Evolutionary conservation across 306 rosid genomes (phyloP).

Genomic region (Lupinus albus): DNA sequence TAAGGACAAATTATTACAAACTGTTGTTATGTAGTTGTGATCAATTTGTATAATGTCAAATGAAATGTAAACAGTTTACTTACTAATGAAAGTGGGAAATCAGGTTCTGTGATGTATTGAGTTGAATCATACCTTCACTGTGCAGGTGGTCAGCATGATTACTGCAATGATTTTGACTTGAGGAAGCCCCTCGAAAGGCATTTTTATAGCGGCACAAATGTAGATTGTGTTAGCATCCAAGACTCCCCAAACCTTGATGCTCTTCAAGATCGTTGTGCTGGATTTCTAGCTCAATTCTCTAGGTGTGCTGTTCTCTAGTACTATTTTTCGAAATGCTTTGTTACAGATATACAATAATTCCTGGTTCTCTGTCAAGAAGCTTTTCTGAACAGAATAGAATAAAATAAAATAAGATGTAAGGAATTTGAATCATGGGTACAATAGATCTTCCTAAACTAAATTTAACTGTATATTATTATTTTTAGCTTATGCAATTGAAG

Average conservation of each 20-base stretch:
- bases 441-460: too few species aligned
- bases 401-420: too few species aligned
- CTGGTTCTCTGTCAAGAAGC: too few species aligned
- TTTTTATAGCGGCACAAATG: constrained; percentile 53
- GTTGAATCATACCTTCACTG: constrained; percentile 19
- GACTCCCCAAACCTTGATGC: constrained; percentile 62
- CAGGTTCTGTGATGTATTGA: background rate
- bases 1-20: background rate
- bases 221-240: constrained; percentile 71
- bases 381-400: too few species aligned
- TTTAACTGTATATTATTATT: too few species aligned
- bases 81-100: constrained; percentile 13
- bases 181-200: constrained; percentile 79
- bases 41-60: background rate
- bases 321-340: background rate
- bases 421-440: too few species aligned
- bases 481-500: too few species aligned
- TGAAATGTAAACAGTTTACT: constrained; percentile 10
- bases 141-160: constrained; percentile 63
- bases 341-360: too few species aligned
- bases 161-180: constrained; percentile 83
- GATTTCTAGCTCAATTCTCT: constrained; percentile 67
- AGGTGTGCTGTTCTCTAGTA: constrained; percentile 49
- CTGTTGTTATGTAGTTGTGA: background rate
- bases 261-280: constrained; percentile 64